phyloP scores from a whole-genome alignment of 2,329 filamentous ascomycete genomes.

The Sporothrix curviconia region DNA sequence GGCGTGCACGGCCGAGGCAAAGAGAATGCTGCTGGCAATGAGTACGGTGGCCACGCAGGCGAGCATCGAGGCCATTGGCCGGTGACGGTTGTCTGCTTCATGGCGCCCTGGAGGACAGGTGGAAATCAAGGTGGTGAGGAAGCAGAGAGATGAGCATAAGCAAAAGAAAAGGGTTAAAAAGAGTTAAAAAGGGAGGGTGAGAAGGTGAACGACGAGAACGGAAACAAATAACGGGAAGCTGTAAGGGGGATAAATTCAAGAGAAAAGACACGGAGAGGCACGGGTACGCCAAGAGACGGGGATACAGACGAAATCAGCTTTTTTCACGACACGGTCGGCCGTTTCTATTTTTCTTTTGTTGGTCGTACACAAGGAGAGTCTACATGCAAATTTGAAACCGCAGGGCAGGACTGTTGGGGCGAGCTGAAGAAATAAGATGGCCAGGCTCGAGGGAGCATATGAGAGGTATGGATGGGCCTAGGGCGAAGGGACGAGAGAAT shows the following conservation, averaged over 20 bases:
- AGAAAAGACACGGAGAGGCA: not conserved
- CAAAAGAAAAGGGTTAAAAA: not conserved
- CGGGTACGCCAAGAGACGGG: not conserved
- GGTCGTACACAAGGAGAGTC: too few relatives aligned
- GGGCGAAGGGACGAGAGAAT: not conserved
- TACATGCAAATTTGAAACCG: too few relatives aligned
- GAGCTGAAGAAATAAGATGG: not conserved
- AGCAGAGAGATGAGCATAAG: not conserved
- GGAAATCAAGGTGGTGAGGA: not conserved
- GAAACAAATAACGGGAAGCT: not conserved
- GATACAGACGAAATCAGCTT: too few relatives aligned
- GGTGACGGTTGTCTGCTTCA: not conserved
- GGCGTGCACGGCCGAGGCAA: not conserved
- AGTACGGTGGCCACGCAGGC: too few relatives aligned
- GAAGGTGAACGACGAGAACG: not conserved
- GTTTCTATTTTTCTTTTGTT: too few relatives aligned
- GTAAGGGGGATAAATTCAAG: not conserved
- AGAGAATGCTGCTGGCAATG: not conserved
- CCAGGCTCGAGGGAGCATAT: too few relatives aligned
- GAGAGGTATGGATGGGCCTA: not conserved
- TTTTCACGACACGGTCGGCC: too few relatives aligned
- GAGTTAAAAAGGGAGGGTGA: too few relatives aligned
- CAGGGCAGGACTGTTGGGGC: too few relatives aligned
- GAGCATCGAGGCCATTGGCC: too few relatives aligned
- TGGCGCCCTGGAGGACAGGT: not conserved